phyloP scores from a whole-genome alignment of 257 asterid species.

The Nicotiana knightiana region DNA sequence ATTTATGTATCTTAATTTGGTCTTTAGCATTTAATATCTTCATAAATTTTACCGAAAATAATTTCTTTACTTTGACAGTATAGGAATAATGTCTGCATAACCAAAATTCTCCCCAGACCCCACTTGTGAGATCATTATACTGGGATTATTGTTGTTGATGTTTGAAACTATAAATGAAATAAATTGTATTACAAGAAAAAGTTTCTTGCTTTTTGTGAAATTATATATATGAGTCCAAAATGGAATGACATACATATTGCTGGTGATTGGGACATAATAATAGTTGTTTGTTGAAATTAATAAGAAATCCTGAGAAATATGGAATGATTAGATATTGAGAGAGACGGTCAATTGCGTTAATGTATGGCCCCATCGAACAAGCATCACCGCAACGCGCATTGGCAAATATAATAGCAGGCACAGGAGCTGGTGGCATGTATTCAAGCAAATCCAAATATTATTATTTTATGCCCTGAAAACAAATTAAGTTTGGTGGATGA shows the following conservation, averaged over 20 bases:
- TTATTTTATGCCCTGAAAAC: neutral
- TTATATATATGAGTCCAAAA: too few species aligned
- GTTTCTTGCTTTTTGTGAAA: too few species aligned
- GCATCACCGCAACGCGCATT: slow-evolving; percentile 6
- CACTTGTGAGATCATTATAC: too few species aligned
- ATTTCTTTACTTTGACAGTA: too few species aligned
- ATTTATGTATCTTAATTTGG: neutral
- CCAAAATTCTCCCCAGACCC: accelerated
- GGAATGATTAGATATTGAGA: neutral
- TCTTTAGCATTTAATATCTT: neutral
- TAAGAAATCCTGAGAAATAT: too few species aligned
- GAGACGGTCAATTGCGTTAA: neutral
- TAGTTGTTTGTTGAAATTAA: too few species aligned
- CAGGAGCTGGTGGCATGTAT: neutral
- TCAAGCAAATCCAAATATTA: neutral
- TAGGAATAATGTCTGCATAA: too few species aligned
- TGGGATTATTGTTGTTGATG: too few species aligned
- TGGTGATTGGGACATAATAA: too few species aligned
- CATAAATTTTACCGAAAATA: neutral
- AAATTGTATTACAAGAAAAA: too few species aligned
- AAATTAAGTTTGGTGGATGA: neutral
- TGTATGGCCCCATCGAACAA: neutral
- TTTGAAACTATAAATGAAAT: too few species aligned
- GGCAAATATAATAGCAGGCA: neutral
- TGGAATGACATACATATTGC: too few species aligned